Percentiles rank a stretch among this genome's conserved stretches.
Conservation (phyloP, 257 asterid genomes). For the Mitragyna speciosa region DNA sequence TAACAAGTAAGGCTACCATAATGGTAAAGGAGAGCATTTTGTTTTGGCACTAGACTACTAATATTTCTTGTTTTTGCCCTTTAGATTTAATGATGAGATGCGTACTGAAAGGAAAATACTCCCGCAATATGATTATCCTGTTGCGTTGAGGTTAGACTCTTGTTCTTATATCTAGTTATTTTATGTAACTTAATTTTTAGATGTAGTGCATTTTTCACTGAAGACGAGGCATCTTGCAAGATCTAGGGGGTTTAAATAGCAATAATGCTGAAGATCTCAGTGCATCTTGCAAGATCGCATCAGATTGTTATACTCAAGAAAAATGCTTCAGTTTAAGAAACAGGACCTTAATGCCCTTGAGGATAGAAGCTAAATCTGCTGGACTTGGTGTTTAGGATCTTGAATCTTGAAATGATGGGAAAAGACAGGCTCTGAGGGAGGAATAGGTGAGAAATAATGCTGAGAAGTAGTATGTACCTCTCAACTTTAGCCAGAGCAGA, state of each 20-base stretch:
- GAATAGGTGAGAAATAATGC: constrained; percentile 77
- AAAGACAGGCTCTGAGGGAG: constrained; percentile 66
- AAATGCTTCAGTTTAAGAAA: constrained; percentile 80
- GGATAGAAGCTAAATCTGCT: constrained; percentile 85
- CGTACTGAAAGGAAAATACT: constrained; percentile 63
- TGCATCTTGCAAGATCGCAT: constrained; percentile 49
- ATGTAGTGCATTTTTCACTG: constrained; percentile 20
- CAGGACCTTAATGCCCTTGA: constrained; percentile 80
- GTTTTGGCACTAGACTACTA: constrained; percentile 14
- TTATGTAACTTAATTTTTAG: too few species aligned
- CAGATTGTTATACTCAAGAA: constrained; percentile 86
- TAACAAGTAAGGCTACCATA: too few species aligned
- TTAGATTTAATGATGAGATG: constrained; percentile 73
- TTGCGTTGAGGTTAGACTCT: constrained; percentile 69
- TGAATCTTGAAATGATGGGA: constrained; percentile 75
- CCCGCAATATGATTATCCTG: constrained; percentile 94
- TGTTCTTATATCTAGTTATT: constrained; percentile 13
- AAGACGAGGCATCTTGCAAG: constrained; percentile 43
- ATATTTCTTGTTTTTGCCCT: constrained; percentile 19
- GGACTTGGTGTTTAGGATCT: constrained; percentile 90
- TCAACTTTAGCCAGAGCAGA: constrained; percentile 83
- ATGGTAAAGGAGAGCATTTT: too few species aligned
- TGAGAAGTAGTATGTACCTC: constrained; percentile 72
- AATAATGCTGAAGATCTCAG: constrained; percentile 57
- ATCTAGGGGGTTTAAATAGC: constrained; percentile 63